Conservation (phyloP, 352 stramenopile genomes). For the Globisporangium nunn region DNA sequence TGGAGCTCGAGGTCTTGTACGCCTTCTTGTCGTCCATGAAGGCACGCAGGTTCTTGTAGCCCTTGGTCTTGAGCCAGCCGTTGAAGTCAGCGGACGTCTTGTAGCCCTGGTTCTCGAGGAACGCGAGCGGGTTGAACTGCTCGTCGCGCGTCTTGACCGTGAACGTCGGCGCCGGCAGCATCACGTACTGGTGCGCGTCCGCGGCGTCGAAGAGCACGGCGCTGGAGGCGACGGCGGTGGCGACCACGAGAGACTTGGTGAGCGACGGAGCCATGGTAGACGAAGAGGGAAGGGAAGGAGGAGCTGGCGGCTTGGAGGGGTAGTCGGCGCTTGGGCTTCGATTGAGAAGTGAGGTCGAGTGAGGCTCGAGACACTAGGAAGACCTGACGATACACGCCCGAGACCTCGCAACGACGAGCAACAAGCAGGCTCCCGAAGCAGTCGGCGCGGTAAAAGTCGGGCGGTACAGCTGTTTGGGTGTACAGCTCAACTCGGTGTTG, state of each 20-base stretch:
- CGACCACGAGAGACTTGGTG: constrained; percentile 14
- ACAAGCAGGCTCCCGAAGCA: not conserved
- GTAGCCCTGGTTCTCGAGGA: constrained; percentile 40
- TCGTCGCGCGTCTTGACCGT: constrained; percentile 24
- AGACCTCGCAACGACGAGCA: too few relatives aligned
- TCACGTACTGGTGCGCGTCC: constrained; percentile 28
- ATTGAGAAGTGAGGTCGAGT: constrained; percentile 19
- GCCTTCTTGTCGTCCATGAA: constrained; percentile 9
- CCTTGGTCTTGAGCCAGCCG: not conserved
- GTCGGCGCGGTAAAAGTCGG: not conserved
- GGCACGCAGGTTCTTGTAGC: constrained; percentile 7
- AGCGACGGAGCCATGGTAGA: constrained; percentile 11
- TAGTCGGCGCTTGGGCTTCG: constrained; percentile 20
- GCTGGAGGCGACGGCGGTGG: constrained; percentile 19
- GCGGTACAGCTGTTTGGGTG: not conserved
- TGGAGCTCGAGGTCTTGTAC: constrained; percentile 7
- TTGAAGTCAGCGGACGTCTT: constrained; percentile 35
- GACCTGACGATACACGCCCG: too few relatives aligned
- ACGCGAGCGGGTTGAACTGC: constrained; percentile 34
- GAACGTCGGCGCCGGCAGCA: constrained; percentile 30
- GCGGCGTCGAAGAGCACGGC: constrained; percentile 3
- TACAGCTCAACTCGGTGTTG: too few relatives aligned
- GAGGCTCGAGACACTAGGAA: constrained; percentile 8
- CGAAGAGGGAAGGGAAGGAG: too few relatives aligned
- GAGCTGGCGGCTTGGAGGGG: constrained; percentile 9